A percentile compares a stretch with the other conserved stretches of the same genome.
Evolutionary conservation across 768 basidiomycete species (phyloP).

Genomic region (Rhodotorula graminis): DNA sequence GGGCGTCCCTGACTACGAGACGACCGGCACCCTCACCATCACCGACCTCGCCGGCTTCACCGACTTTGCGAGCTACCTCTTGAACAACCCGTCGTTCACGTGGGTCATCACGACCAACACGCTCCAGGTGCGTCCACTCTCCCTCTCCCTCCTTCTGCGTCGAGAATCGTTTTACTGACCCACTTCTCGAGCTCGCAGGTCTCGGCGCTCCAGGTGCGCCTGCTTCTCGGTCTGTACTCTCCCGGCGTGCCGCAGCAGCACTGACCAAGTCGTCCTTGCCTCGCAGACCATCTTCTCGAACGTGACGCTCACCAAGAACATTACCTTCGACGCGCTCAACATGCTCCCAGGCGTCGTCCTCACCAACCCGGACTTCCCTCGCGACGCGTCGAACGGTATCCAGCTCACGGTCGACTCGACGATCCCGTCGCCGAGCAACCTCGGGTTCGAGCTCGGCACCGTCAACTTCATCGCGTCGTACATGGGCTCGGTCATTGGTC

Average conservation of each 20-base stretch:
- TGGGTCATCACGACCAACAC: constrained; percentile 55
- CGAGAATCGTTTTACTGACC: no score
- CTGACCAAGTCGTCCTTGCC: not conserved
- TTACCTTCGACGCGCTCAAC: constrained; percentile 28
- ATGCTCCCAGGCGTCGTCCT: constrained; percentile 49
- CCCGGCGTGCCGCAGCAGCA: no score
- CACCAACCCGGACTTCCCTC: constrained; percentile 63
- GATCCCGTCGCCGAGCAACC: constrained; percentile 49
- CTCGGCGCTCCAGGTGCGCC: not conserved
- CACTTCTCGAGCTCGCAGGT: not conserved
- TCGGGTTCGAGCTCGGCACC: constrained; percentile 63
- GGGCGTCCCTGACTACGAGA: constrained; percentile 62
- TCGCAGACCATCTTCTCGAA: constrained; percentile 13
- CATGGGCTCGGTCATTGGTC: constrained; percentile 51
- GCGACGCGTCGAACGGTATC: constrained; percentile 21
- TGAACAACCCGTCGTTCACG: constrained; percentile 28
- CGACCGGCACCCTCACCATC: constrained; percentile 57
- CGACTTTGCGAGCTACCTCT: constrained; percentile 57
- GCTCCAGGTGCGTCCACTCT: constrained; percentile 48
- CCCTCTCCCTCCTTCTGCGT: no score
- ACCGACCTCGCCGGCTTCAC: constrained; percentile 54
- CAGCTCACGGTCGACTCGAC: constrained; percentile 35
- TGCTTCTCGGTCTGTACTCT: no score
- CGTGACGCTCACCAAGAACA: constrained; percentile 58
- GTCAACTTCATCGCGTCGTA: constrained; percentile 64